These are phyloP conservation scores for Thyridium curvatum DNA, from an alignment of 2,329 filamentous ascomycete genomes.

Conservation along the genomic window DNA sequence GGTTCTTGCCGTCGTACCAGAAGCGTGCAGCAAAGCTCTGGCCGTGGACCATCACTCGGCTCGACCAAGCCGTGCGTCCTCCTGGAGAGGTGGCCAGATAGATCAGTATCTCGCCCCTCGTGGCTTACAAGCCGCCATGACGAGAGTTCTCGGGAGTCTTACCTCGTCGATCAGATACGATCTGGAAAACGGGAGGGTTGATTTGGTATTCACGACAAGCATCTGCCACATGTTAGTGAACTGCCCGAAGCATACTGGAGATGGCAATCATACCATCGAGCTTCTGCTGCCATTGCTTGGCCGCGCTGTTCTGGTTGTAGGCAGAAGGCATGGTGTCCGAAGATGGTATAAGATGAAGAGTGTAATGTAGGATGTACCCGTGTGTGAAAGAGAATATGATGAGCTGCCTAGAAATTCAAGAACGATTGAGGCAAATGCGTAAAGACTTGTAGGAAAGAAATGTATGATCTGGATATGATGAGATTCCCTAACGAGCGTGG, in stretches of 20 bases:
- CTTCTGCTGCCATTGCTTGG: slow-evolving; percentile 22
- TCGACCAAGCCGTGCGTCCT: slow-evolving; percentile 87
- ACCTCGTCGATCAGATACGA: slow-evolving; percentile 27
- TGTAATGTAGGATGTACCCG: not conserved
- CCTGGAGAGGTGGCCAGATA: slow-evolving; percentile 39
- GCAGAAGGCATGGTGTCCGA: slow-evolving; percentile 6
- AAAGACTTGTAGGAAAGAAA: no score
- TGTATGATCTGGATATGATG: no score
- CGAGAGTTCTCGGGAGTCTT: slow-evolving; percentile 13
- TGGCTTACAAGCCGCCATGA: not conserved
- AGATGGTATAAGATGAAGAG: not conserved
- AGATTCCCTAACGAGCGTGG: no score
- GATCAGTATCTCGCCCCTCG: not conserved
- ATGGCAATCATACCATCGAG: slow-evolving; percentile 17
- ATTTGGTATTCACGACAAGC: slow-evolving; percentile 22
- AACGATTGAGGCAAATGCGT: no score
- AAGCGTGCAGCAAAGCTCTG: slow-evolving; percentile 64
- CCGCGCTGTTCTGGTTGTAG: slow-evolving; percentile 10
- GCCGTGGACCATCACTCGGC: slow-evolving; percentile 66
- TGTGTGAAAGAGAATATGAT: not conserved
- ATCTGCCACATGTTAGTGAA: slow-evolving; percentile 13
- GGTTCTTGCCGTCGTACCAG: slow-evolving; percentile 86
- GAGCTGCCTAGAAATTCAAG: no score
- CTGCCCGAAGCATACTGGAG: not conserved
- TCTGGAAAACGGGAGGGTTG: slow-evolving; percentile 19